Evolutionary conservation across 352 stramenopile species (phyloP).

Genomic region (Phytopythium ostracodes): DNA sequence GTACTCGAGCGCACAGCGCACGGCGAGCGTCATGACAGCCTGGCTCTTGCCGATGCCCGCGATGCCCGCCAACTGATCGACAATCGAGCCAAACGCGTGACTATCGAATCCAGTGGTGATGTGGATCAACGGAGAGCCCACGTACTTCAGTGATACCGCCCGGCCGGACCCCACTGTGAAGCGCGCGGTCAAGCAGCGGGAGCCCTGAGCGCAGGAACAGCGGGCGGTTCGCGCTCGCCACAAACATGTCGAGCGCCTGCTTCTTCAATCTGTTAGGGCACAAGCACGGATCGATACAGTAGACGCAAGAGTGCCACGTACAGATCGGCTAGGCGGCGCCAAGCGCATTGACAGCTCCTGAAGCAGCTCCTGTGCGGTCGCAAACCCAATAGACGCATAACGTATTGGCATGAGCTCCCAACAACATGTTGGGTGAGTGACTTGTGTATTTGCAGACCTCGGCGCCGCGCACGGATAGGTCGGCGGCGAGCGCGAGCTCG

Average conservation of each 20-base stretch:
- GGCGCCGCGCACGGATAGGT: constrained; percentile 57
- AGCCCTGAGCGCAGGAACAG: constrained; percentile 63
- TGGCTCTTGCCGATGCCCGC: constrained; percentile 77
- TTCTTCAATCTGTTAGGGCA: neutral
- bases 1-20: constrained; percentile 66
- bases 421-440: neutral
- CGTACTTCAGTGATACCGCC: constrained; percentile 50
- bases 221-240: constrained; percentile 64
- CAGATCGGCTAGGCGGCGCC: constrained; percentile 35
- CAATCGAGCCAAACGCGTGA: constrained; percentile 5
- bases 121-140: too few relatives aligned
- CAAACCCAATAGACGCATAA: neutral
- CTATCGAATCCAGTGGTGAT: too few relatives aligned
- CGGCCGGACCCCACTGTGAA: constrained; percentile 58
- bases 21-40: constrained; percentile 66
- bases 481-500: constrained; percentile 58
- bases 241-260: constrained; percentile 77
- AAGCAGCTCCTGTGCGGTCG: constrained; percentile 37
- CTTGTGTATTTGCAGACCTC: constrained; percentile 21
- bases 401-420: neutral
- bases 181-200: constrained; percentile 47
- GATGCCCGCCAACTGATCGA: constrained; percentile 54
- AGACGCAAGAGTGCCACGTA: too few relatives aligned
- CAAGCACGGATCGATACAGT: too few relatives aligned
- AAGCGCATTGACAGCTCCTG: constrained; percentile 50